Conservation (phyloP, 2,329 filamentous ascomycete genomes). For the Epichloe sp. region DNA sequence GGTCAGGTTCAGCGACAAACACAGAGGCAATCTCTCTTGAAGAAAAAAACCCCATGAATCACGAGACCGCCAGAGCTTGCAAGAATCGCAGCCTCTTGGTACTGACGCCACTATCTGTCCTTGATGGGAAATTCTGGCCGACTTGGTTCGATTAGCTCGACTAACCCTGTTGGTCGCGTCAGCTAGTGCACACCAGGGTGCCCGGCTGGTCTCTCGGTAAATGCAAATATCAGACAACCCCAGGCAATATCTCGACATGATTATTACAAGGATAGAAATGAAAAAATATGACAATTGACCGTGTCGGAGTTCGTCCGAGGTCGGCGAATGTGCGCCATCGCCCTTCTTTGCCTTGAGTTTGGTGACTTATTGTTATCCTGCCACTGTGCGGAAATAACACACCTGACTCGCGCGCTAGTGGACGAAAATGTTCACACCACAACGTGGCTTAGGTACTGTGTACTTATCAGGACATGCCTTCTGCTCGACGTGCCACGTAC, state of each 20-base stretch:
- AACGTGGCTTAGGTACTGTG: background rate
- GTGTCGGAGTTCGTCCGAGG: slow-evolving; percentile 7
- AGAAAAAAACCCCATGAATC: background rate
- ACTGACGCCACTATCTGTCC: slow-evolving; percentile 1
- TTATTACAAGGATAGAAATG: slow-evolving; percentile 1
- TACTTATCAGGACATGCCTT: background rate
- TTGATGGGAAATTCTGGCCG: background rate
- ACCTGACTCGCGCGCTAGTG: background rate
- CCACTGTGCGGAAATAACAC: background rate
- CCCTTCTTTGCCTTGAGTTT: background rate
- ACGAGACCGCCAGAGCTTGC: background rate
- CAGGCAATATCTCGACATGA: background rate
- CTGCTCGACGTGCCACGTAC: no score
- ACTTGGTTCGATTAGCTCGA: background rate
- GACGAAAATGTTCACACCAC: background rate
- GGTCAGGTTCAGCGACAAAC: no score
- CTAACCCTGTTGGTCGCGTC: background rate
- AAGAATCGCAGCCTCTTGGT: background rate
- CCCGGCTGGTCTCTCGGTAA: slow-evolving; percentile 5
- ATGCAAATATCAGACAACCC: slow-evolving; percentile 3
- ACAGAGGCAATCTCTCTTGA: background rate
- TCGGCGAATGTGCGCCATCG: slow-evolving; percentile 4
- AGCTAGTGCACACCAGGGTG: background rate
- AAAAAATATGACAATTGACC: slow-evolving; percentile 3
- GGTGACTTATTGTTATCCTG: background rate